Evolutionary conservation across 2,329 filamentous ascomycete species (phyloP), one percentile per base, ranked within the genome.

Genomic region (Lasiodiplodia sp.): DNA sequence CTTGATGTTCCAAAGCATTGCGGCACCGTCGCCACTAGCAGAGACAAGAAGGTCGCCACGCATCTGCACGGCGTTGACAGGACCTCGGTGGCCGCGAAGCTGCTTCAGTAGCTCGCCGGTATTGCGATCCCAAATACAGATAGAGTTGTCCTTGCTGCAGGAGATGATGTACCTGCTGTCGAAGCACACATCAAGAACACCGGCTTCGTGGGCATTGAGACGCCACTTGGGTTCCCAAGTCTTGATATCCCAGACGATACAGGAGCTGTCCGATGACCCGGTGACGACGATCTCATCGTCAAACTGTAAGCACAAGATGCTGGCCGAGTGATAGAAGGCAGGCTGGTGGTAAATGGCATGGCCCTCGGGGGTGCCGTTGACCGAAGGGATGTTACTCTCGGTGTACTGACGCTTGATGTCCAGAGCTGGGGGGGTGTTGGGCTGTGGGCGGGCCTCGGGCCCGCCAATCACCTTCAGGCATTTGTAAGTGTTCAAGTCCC

Each of bases 51-150:
- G 91, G 80, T 97, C 95, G 70, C 94, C 95, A 66, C 95, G 92
- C 79, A 99, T 88, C 82, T 98, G 95, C 5, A 99, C 94, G 1
- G 96, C 94, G 77, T 99, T 99, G 73, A 99, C 96, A 1, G 96
- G 96, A 0, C 96, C 96, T 2, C 89, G 86, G 79, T 99, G 96
- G 8, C 95, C 96, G 44, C 88, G 87, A 60, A 99, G 87, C 75
- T 92, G 91, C 75, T 92, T 92, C 58, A 97, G 81, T 57, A 96
- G 85, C 11, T 83, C 82, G 44, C 93, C 92, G 0, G 92, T 96
- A 67, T 87, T 83, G 56, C 96, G 92, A 76, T 97, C 92, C 95
- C 95, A 98, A 28, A 99, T 90, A 76, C 94, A 96, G 77, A 99
- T 97, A 71, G 88, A 94, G 51, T 91, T 90, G 80, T 99, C 96